These are phyloP conservation scores for Anthoceros angustus DNA, from an alignment of 225 moss, liverwort and hornwort genomes.

Conservation along the genomic window DNA sequence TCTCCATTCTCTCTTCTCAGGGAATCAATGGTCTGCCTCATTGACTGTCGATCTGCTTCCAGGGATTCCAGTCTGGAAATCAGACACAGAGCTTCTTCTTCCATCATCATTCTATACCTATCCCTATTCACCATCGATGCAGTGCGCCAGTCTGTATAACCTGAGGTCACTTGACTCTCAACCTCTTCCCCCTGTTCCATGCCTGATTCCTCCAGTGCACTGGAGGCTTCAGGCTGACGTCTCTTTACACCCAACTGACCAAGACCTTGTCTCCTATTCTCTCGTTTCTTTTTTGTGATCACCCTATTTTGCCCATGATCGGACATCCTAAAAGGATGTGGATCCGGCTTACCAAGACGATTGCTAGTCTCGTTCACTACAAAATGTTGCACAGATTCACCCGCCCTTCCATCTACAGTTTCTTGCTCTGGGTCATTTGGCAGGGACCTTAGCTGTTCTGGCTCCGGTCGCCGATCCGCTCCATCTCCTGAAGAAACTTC, in stretches of 20 bases:
- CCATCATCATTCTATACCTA: conserved; percentile 13
- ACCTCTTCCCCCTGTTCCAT: conserved; percentile 11
- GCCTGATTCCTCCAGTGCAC: not conserved
- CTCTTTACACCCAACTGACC: not conserved
- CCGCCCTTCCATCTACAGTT: conserved; percentile 21
- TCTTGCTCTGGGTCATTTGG: conserved; percentile 5
- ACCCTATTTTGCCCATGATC: conserved; percentile 12
- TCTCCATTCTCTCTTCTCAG: conserved; percentile 57
- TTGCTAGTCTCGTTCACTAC: conserved; percentile 18
- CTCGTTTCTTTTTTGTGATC: conserved; percentile 10
- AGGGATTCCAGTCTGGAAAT: conserved; percentile 40
- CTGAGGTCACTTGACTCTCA: conserved; percentile 24
- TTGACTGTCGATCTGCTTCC: conserved; percentile 55
- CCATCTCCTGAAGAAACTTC: conserved; percentile 34
- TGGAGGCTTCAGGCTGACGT: not conserved
- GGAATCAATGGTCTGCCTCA: conserved; percentile 62
- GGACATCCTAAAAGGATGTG: conserved; percentile 13
- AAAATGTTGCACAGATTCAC: conserved; percentile 12
- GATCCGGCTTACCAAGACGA: conserved; percentile 42
- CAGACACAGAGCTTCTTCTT: conserved; percentile 37
- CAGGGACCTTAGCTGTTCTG: not conserved
- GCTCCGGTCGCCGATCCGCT: conserved; percentile 13
- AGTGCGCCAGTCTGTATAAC: conserved; percentile 24
- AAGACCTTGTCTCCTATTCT: not conserved
- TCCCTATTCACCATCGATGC: conserved; percentile 21